These are phyloP conservation scores for Paraphaeosphaeria minitans DNA, from an alignment of 2,329 filamentous ascomycete genomes.

Conservation along the genomic window DNA sequence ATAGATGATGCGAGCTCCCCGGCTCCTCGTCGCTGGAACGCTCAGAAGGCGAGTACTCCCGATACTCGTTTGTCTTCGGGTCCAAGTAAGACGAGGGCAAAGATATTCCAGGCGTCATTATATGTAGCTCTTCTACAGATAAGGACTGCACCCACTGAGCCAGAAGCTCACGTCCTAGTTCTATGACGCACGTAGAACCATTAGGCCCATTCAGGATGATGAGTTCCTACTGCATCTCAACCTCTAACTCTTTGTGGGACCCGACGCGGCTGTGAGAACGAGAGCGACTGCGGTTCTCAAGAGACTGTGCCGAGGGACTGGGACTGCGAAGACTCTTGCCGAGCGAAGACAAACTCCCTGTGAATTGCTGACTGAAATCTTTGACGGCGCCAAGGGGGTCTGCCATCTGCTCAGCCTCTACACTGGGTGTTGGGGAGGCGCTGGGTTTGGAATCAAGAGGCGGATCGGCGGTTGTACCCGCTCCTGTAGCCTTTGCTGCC, in stretches of 20 bases:
- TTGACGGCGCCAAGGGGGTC: conserved; percentile 30
- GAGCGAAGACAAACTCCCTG: conserved; percentile 38
- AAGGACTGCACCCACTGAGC: background rate
- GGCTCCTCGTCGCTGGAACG: background rate
- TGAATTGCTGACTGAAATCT: conserved; percentile 38
- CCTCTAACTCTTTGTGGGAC: conserved; percentile 35
- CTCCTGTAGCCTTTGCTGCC: conserved; percentile 38
- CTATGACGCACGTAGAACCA: background rate
- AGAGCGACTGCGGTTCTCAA: conserved; percentile 24
- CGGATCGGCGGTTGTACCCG: conserved; percentile 32
- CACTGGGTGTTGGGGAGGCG: conserved; percentile 14
- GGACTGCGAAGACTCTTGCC: conserved; percentile 23
- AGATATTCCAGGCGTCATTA: background rate
- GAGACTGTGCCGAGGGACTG: conserved; percentile 23
- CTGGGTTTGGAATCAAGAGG: conserved; percentile 2
- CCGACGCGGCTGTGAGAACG: conserved; percentile 17
- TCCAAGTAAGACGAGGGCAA: background rate
- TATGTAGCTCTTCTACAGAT: background rate
- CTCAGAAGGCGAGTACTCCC: background rate
- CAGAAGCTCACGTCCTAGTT: background rate
- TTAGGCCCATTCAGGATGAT: background rate
- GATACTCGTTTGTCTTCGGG: background rate
- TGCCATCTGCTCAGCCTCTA: background rate
- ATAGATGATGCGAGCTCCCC: background rate
- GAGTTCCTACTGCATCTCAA: conserved; percentile 41